Base-by-base conservation (phyloP, 805 yeast genomes). In the Ogataea nakhonphanomensis region DNA sequence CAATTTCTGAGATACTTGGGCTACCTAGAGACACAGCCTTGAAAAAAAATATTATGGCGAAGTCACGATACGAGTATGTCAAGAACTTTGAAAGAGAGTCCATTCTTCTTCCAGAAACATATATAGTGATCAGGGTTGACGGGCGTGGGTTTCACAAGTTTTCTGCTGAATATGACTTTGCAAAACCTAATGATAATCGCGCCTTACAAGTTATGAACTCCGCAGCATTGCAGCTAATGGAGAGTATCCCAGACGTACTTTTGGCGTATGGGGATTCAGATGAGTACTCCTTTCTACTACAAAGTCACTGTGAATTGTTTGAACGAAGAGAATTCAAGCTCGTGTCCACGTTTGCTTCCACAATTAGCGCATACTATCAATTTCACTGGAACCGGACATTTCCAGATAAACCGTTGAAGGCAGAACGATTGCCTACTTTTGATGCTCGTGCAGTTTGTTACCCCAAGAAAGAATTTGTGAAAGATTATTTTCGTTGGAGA, bases 201-300 rank as follows among this genome's bases (percentile, higher is more conserved):
- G 98, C 98, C 0, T 61, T 93, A 24, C 64, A 68, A 2, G 74
- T 89, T 45, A 89, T 93, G 89, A 93, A 89, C 64, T 67, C 71
- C 2, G 79, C 95, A 3, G 98, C 98, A 0, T 51, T 59, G 44
- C 73, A 75, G 34, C 72, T 89, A 8, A 73, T 85, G 67, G 61
- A 71, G 24, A 70, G 74, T 27, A 76, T 87, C 29, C 76, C 84
- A 7, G 98, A 93, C 47, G 73, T 87, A 0, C 54, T 81, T 8
- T 48, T 90, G 59, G 95, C 96, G 0, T 93, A 84, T 58, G 99
- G 99, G 0, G 98, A 93, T 54, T 83, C 95, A 27, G 99, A 93
- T 61, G 99, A 93, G 65, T 93, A 84, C 58, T 82, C 91, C 10
- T 91, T 91, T 60, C 74, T 91, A 5, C 63, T 93, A 37, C 67